Conservation (phyloP, 768 basidiomycete species). For the Amanita phalloides region DNA sequence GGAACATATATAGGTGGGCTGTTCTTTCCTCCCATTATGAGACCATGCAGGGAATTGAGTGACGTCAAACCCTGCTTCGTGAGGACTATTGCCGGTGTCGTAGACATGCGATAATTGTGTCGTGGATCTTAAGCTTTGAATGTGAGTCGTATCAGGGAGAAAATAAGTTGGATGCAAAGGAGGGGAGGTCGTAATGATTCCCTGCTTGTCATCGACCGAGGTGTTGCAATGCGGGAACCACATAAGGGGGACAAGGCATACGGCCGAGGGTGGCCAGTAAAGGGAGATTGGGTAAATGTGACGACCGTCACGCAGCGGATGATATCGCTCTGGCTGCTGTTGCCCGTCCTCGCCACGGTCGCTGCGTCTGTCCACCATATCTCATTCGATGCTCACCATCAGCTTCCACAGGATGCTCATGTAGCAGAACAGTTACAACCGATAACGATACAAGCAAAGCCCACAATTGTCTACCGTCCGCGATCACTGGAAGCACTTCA, state of each 20-base stretch:
- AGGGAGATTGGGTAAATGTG: not conserved
- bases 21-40: conserved; percentile 17
- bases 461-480: conserved; percentile 53
- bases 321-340: not conserved
- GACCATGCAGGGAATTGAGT: conserved; percentile 58
- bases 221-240: no score
- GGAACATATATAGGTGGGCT: conserved; percentile 14
- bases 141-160: conserved; percentile 27
- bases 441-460: conserved; percentile 30
- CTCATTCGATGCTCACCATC: conserved; percentile 13
- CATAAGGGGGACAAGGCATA: no score
- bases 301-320: not conserved
- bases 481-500: conserved; percentile 39
- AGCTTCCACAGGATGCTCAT: conserved; percentile 1
- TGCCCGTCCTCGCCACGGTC: conserved; percentile 8
- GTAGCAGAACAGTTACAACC: not conserved
- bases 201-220: no score
- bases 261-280: not conserved
- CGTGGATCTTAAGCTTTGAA: conserved; percentile 15
- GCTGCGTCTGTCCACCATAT: conserved; percentile 9
- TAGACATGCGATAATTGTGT: conserved; percentile 9
- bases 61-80: conserved; percentile 42
- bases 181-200: conserved; percentile 24
- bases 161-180: conserved; percentile 26
- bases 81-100: conserved; percentile 9